A percentile compares a stretch with the other conserved stretches of the same genome.
These are phyloP conservation scores for Asparagopsis taxiformis DNA, from an alignment of 31 red algal genomes.

Conservation along the genomic window DNA sequence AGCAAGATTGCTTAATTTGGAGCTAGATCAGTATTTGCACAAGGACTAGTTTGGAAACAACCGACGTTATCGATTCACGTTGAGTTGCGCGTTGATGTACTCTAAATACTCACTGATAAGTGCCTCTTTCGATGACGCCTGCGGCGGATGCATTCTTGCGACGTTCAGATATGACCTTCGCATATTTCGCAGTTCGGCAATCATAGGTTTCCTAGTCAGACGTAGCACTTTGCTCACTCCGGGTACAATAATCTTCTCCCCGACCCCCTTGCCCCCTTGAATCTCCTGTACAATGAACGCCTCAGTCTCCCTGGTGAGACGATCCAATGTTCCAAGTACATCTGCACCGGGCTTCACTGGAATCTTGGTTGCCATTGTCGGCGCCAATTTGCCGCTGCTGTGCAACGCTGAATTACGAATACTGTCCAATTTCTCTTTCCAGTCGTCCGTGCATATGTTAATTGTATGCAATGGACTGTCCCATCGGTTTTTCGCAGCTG, in stretches of 20 bases:
- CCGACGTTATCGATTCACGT: not conserved
- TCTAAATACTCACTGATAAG: conserved; percentile 36
- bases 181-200: conserved; percentile 35
- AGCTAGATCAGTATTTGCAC: conserved; percentile 25
- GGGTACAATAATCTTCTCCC: conserved; percentile 20
- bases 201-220: conserved; percentile 33
- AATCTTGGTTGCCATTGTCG: conserved; percentile 52
- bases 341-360: conserved; percentile 31
- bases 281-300: conserved; percentile 18
- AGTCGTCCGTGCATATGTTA: conserved; percentile 4
- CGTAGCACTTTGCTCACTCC: conserved; percentile 20
- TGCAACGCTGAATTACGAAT: not conserved
- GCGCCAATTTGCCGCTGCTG: conserved; percentile 6
- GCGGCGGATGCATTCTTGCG: conserved; percentile 52
- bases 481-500: conserved; percentile 30
- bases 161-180: conserved; percentile 44
- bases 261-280: conserved; percentile 18
- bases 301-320: conserved; percentile 37
- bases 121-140: conserved; percentile 1
- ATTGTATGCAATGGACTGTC: conserved; percentile 36
- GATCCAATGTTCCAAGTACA: conserved; percentile 29
- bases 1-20: conserved; percentile 18
- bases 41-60: not conserved
- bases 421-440: conserved; percentile 8
- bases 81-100: conserved; percentile 50